Evolutionary conservation across 495 filamentous ascomycete species (phyloP).

Genomic region (Aspergillus cavernicola): DNA sequence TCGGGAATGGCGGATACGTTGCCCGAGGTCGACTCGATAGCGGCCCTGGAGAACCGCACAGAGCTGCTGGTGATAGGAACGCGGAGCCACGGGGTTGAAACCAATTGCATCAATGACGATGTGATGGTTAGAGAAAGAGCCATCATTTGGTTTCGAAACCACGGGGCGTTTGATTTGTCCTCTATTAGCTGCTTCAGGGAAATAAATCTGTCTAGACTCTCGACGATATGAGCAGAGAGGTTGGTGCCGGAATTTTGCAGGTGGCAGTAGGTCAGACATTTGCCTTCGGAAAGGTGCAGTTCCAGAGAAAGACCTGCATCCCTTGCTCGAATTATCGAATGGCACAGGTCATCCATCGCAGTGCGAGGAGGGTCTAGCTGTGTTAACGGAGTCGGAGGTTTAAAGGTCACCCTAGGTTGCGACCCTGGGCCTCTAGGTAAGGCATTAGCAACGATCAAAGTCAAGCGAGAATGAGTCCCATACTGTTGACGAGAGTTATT

Average conservation of each 20-base stretch:
- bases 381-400: neutral
- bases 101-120: conserved; percentile 6
- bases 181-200: neutral
- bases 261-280: neutral
- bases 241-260: neutral
- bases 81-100: conserved; percentile 2
- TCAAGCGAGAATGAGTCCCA: too few species aligned
- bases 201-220: neutral
- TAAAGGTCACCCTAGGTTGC: neutral
- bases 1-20: neutral
- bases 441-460: too few species aligned
- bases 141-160: neutral
- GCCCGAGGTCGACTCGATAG: neutral
- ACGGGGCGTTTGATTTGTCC: neutral
- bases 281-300: neutral
- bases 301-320: neutral
- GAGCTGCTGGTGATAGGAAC: neutral
- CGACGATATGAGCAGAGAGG: neutral
- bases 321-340: neutral
- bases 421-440: too few species aligned
- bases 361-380: neutral
- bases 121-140: conserved; percentile 1
- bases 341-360: neutral
- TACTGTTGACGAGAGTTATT: neutral
- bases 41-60: neutral